phyloP scores from a whole-genome alignment of 1,284 basidiomycete genomes.

The Cryptococcus deneoformans region DNA sequence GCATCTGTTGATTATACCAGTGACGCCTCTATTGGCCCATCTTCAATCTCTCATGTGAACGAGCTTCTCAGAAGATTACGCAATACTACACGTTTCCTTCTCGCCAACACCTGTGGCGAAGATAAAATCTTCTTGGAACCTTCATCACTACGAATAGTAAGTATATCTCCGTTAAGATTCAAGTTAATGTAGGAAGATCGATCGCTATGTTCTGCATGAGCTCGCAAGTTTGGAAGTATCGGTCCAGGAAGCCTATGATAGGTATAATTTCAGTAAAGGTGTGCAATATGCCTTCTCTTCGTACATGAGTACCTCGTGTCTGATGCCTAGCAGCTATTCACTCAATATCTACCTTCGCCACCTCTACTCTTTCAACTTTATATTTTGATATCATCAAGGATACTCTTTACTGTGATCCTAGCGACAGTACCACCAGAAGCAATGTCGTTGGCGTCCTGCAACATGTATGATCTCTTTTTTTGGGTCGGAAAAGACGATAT shows the following conservation, averaged over 20 bases:
- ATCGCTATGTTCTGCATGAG: slow-evolving; percentile 83
- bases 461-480: slow-evolving; percentile 54
- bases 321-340: slow-evolving; percentile 57
- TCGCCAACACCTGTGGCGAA: slow-evolving; percentile 67
- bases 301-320: slow-evolving; percentile 44
- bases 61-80: slow-evolving; percentile 83
- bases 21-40: slow-evolving; percentile 82
- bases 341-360: slow-evolving; percentile 49
- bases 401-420: slow-evolving; percentile 72
- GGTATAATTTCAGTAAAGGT: slow-evolving; percentile 85
- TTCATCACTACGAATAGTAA: slow-evolving; percentile 61
- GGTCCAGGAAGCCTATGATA: slow-evolving; percentile 66
- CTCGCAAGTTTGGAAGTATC: slow-evolving; percentile 67
- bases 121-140: slow-evolving; percentile 1
- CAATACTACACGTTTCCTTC: slow-evolving; percentile 83
- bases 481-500: neutral
- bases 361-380: slow-evolving; percentile 56
- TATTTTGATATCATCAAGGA: slow-evolving; percentile 96
- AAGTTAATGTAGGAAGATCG: slow-evolving; percentile 57
- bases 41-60: slow-evolving; percentile 70
- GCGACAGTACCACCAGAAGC: slow-evolving; percentile 58
- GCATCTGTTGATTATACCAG: slow-evolving; percentile 87
- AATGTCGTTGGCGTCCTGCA: slow-evolving; percentile 69
- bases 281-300: slow-evolving; percentile 9
- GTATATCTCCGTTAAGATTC: slow-evolving; percentile 30